Evolutionary conservation across 139 green algal genomes (phyloP).

Genomic region (Limnomonas spitsbergensis): DNA sequence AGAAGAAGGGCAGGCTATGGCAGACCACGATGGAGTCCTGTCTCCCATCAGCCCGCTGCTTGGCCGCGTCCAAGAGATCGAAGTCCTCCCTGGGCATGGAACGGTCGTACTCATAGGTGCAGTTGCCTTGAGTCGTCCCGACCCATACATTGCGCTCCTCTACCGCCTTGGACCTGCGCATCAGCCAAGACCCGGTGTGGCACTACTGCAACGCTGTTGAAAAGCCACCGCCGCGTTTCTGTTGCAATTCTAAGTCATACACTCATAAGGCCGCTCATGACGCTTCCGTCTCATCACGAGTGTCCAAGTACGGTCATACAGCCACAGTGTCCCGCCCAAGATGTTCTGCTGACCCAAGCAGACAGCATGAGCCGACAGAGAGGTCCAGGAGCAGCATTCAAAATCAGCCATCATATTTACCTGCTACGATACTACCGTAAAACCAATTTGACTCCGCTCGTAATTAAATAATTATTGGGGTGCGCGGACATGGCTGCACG

Average conservation of each 20-base stretch:
- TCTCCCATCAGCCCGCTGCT: background rate
- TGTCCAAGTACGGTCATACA: too few relatives aligned
- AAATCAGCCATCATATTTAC: too few relatives aligned
- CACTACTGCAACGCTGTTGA: background rate
- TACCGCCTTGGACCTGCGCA: conserved; percentile 5
- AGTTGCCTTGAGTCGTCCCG: conserved; percentile 11
- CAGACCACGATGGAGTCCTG: conserved; percentile 16
- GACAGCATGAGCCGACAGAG: too few relatives aligned
- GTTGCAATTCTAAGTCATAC: background rate
- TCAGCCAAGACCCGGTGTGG: background rate
- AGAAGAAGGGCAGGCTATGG: conserved; percentile 25
- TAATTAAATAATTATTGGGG: too few relatives aligned
- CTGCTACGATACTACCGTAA: too few relatives aligned
- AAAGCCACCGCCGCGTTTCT: background rate
- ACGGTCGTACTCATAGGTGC: background rate
- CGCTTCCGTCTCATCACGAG: too few relatives aligned
- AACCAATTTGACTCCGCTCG: too few relatives aligned
- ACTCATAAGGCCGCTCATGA: too few relatives aligned
- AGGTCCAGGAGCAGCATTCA: too few relatives aligned
- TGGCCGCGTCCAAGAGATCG: background rate
- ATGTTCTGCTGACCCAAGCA: too few relatives aligned
- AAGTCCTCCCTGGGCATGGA: conserved; percentile 10
- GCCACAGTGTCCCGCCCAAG: too few relatives aligned
- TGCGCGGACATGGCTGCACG: too few relatives aligned
- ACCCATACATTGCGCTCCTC: conserved; percentile 4